Base-by-base conservation (phyloP, 1,139 yeast genomes). In the Magnusiomyces suaveolens region DNA sequence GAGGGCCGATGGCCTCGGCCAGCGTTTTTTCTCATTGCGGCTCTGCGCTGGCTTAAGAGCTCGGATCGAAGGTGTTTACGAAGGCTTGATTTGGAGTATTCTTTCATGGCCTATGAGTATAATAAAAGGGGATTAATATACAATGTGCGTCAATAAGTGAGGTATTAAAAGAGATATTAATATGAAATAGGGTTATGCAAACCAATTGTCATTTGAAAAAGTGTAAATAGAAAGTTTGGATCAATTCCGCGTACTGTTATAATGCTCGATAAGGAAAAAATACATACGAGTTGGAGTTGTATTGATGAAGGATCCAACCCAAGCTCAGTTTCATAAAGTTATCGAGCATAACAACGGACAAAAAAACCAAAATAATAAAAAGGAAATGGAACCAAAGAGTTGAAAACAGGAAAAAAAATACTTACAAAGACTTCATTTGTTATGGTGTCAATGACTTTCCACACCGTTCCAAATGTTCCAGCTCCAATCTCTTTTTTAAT, bases 391-490 rank as follows among this genome's bases (percentile, higher is more conserved):
- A 29, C 6, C 12, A 12, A 29, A 29, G 8, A 6, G 10, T 18
- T 18, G 18, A 24, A 6, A 26, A 44, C 4, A 20, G n/a, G n/a
- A 18, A 3, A 29, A 23, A 44, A 18, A 24, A 41, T 26, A 52
- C 54, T 33, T 48, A 52, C 54, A 80, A 82, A 25, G 77, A 75
- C 53, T 77, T 60, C 52, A 32, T 54, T 60, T 0, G 69, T 65
- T 18, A 60, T 61, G 25, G 77, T 70, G 66, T 90, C 96, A 14
- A 82, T 66, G 0, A 95, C 97, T 3, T 88, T 79, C 63, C 92
- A 85, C 2, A 92, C 97, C 0, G 84, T 80, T 1, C 97, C 97
- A 67, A 87, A 90, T 0, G 96, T 83, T 0, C 97, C 97, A 61
- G 83, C 81, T 0, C 97, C 97, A 51, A 90, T 74, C 1, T 83